Base-by-base conservation (phyloP, 2,329 filamentous ascomycete genomes). In the Aspergillus sp. region DNA sequence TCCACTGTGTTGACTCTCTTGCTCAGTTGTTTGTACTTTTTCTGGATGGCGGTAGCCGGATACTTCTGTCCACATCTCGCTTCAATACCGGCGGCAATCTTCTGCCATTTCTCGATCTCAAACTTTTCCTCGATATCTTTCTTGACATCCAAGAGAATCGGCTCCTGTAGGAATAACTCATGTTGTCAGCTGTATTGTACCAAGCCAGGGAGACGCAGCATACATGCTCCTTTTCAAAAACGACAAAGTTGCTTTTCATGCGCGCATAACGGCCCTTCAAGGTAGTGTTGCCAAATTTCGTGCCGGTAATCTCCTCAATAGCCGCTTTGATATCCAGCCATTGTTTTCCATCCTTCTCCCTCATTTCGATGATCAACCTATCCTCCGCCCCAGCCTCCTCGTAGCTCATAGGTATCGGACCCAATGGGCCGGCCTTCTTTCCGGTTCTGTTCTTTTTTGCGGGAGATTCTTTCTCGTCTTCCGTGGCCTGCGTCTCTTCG, bases 1-100 rank as follows among this genome's bases (percentile, higher is more conserved):
- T 15, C 35, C 35, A 38, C 13, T 19, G 44, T 3, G 19, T 17
- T 41, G 42, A 15, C 44, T 43, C 55, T 60, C 49, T 63, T 58
- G 54, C 60, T 62, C 33, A 71, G 44, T 52, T 70, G 67, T 60
- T 70, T 71, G 53, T 65, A 70, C 53, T 68, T 66, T 51, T 69
- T 65, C 58, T 66, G 62, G 20, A 73, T 49, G 7, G 61, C 58
- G 17, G 61, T 51, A 7, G 55, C 47, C 25, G 67, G 55, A 46
- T 71, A 72, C 20, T 57, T 58, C 9, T 53, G 53, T 1, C 67
- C 66, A 3, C 39, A n/a, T n/a, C 23, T 27, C 19, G 17, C 20
- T 6, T 42, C 39, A 27, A 42, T 42, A 4, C 4, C 20, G 9
- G 64, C 56, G 0, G 66, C 58, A 33, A 74, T 66, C 33, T 62